These are phyloP conservation scores for Laburnicola sp. DNA, from an alignment of 2,329 filamentous ascomycete species.

Conservation along the genomic window DNA sequence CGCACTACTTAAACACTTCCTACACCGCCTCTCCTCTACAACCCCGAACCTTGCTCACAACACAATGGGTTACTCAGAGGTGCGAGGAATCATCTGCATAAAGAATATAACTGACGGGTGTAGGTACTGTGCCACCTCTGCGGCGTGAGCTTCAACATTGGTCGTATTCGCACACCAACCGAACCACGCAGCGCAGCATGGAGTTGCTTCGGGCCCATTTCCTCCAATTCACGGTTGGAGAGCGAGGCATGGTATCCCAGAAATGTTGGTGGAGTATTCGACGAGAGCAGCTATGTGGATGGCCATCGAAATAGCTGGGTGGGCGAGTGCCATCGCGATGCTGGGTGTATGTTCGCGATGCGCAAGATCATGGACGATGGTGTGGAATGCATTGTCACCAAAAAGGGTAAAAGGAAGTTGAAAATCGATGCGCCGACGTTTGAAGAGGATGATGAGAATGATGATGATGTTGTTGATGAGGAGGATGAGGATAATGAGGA, in stretches of 20 bases:
- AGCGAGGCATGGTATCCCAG: too few species aligned
- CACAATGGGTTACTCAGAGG: too few species aligned
- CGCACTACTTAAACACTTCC: too few species aligned
- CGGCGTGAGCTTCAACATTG: constrained; percentile 14
- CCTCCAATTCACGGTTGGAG: neutral
- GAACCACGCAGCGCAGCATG: constrained; percentile 12
- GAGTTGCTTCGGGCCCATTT: neutral
- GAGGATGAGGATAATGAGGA: constrained; percentile 2
- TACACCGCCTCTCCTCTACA: too few species aligned
- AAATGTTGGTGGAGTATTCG: neutral
- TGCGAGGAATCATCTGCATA: too few species aligned
- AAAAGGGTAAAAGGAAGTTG: neutral
- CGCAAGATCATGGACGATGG: neutral
- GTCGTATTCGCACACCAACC: constrained; percentile 4
- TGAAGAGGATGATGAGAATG: neutral
- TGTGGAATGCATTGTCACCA: neutral
- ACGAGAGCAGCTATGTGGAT: neutral
- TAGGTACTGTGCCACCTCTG: constrained; percentile 9
- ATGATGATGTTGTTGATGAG: neutral
- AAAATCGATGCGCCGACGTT: too few species aligned
- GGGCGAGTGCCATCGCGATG: constrained; percentile 2
- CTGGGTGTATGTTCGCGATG: constrained; percentile 5
- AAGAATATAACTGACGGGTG: neutral
- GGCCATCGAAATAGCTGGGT: neutral
- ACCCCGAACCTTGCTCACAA: too few species aligned